Base-by-base conservation (phyloP, 331 rosid species). In the Acacia concinna region DNA sequence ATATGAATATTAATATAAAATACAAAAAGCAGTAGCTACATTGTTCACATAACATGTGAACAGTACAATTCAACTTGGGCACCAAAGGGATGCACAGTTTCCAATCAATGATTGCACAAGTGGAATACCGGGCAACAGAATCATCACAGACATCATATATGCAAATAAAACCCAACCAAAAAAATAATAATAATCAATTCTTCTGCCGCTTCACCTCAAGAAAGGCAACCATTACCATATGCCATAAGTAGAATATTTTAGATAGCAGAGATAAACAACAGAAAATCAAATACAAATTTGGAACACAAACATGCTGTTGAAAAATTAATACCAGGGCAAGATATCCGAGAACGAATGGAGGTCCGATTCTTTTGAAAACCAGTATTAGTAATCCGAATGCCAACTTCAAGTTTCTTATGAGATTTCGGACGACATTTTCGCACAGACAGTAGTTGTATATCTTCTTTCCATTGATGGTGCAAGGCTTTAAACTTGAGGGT, bases 381-480 rank as follows among this genome's bases (percentile, higher is more conserved):
- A 85, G 77, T 79, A 65, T 68, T 79, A 46, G 85, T 63, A 41
- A 84, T 68, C 72, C 97, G 92, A 79, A 87, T 80, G 81, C 93
- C 81, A 44, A 82, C 78, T 25, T 96, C 99, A 80, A 66, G 74
- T 47, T 88, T 96, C 83, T 89, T 96, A 64, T 87, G 94, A 76
- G 92, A 87, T 85, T 88, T 93, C 9, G 92, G 81, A 20, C 98
- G 92, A 57, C 79, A 83, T 81, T 91, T 93, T 84, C 75, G 87
- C 17, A 87, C 31, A 38, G 95, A 91, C 79, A 82, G 88, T 72
- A 86, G 68, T n/a, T 84, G 88, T 90, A 87, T 37, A 68, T 92
- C 91, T 84, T 96, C 99, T 84, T 87, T 93, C 99, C 99, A 96
- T 79, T 83, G 65, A 70, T 87, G 97, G 69, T 84, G 92, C 84